phyloP scores from a whole-genome alignment of 2,329 filamentous ascomycete genomes.

The Penicillium sp. region DNA sequence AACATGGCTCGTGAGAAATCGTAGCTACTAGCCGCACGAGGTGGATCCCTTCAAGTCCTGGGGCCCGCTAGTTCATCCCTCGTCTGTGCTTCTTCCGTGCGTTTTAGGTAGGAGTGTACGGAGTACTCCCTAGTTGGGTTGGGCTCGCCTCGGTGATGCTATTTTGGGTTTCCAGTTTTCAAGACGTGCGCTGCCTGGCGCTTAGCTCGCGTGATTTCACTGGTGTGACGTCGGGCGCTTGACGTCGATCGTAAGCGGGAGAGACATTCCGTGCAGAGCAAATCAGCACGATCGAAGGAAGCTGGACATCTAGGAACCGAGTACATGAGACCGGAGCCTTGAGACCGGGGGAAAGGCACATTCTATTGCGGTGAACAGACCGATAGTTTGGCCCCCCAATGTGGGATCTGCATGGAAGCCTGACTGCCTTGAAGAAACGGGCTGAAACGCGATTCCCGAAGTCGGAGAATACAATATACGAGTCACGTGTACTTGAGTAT shows the following conservation, averaged over 20 bases:
- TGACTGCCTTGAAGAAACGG: slow-evolving; percentile 9
- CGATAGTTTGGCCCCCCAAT: slow-evolving; percentile 16
- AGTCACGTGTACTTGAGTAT: neutral
- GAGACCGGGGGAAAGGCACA: neutral
- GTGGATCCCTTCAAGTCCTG: slow-evolving; percentile 21
- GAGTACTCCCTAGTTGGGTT: neutral
- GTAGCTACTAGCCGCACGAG: slow-evolving; percentile 25
- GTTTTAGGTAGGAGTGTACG: neutral
- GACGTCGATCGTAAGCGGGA: slow-evolving; percentile 22
- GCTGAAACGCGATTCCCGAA: slow-evolving; percentile 5
- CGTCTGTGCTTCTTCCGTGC: slow-evolving; percentile 10
- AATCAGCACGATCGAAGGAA: neutral
- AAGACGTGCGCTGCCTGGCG: slow-evolving; percentile 27
- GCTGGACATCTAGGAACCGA: slow-evolving; percentile 8
- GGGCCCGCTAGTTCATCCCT: slow-evolving; percentile 19
- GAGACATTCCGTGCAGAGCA: neutral
- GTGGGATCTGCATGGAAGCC: slow-evolving; percentile 31
- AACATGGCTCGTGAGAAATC: slow-evolving; percentile 32
- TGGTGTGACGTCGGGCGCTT: slow-evolving; percentile 24
- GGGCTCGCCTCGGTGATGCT: slow-evolving; percentile 13
- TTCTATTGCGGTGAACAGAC: slow-evolving; percentile 17
- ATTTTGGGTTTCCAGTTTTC: slow-evolving; percentile 19
- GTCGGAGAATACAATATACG: neutral
- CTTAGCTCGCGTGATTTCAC: slow-evolving; percentile 28
- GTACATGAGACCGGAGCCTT: slow-evolving; percentile 1